These are phyloP conservation scores for Rhododendron henanense DNA, from an alignment of 148 eudicot genomes.

Conservation along the genomic window DNA sequence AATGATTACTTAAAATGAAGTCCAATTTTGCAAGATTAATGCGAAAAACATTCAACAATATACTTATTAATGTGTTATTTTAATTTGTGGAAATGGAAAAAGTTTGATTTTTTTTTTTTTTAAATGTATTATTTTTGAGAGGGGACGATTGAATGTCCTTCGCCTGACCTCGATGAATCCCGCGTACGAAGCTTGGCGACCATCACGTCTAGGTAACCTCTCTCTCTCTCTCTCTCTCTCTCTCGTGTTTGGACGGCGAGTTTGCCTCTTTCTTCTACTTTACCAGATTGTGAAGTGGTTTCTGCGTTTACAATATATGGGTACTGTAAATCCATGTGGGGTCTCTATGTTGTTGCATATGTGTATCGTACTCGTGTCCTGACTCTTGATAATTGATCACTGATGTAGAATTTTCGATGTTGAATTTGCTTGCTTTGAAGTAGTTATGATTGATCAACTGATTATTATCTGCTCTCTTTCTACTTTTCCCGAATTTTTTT, in stretches of 20 bases:
- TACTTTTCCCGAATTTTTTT: not conserved
- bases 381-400: not conserved
- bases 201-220: not conserved
- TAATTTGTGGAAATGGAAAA: no score
- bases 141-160: no score
- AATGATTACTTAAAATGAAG: no score
- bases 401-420: not conserved
- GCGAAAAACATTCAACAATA: no score
- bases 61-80: no score
- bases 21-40: no score
- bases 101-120: no score
- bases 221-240: not conserved
- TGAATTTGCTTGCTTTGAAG: not conserved
- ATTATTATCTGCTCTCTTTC: not conserved
- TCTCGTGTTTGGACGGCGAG: not conserved
- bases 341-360: not conserved
- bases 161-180: no score
- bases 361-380: not conserved
- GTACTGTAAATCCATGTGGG: not conserved
- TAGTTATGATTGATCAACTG: not conserved
- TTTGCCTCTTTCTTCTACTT: not conserved
- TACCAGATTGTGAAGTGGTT: not conserved
- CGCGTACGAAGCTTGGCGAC: no score
- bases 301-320: not conserved
- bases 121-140: no score